Base-by-base conservation (phyloP, 805 yeast species). In the Metschnikowia cubensis region DNA sequence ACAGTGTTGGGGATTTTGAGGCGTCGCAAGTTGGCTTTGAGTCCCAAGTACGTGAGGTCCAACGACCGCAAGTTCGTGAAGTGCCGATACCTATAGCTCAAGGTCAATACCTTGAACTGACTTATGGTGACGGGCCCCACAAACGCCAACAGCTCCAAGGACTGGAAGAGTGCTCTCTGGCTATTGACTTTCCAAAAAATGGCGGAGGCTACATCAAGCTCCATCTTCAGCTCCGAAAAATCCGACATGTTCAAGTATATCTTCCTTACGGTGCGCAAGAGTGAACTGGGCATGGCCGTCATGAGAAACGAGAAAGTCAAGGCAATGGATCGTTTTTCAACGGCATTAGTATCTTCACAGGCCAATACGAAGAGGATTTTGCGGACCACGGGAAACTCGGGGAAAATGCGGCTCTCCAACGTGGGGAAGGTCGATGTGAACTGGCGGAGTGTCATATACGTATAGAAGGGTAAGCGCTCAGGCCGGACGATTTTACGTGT, bases 131-230 rank as follows among this genome's bases (percentile, higher is more conserved):
- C 29, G 25, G 50, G 36, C 7, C 50, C 50, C 32, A 36, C 37
- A 32, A 48, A 31, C n/a, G 50, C 17, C 34, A 48, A 42, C 8
- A 22, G 33, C 48, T 48, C 50, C 31, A 48, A 33, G 13, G 50
- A 48, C 22, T 35, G 21, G 21, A 33, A 37, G 5, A 48, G 25
- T 6, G 8, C 6, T 13, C 10, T 34, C 4, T 38, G 18, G 3
- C 29, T 13, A 17, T 20, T 40, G 29, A 48, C 32, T 17, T 41
- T 32, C 44, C 42, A 25, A 25, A 44, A 44, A 3, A 48, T 20
- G 8, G 47, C 38, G n/a, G 35, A 21, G 6, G 35, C n/a, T 20
- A 44, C 35, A 11, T 44, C 49, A 8, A 32, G 10, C 5, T 44
- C 51, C 7, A 33, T 2, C 15, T 18, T 21, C 51, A 32, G 48